Percentiles rank a stretch among this genome's conserved stretches.
These are phyloP conservation scores for Spathaspora hagerdaliae DNA, from an alignment of 805 yeast genomes.

Conservation along the genomic window DNA sequence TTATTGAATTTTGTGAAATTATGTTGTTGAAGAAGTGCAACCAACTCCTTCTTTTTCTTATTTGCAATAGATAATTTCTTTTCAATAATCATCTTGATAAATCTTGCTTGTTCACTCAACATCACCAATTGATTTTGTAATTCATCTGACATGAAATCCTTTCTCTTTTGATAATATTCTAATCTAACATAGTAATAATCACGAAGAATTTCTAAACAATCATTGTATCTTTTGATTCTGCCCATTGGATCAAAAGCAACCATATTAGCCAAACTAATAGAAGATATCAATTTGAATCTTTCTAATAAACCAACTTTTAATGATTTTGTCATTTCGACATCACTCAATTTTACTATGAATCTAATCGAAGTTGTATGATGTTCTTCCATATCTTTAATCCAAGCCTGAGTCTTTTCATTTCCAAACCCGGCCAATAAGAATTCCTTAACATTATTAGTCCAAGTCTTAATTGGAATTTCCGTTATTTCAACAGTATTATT, in stretches of 20 bases:
- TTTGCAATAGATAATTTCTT: conserved; percentile 67
- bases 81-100: conserved; percentile 86
- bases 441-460: conserved; percentile 92
- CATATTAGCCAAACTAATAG: conserved; percentile 78
- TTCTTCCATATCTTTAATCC: conserved; percentile 95
- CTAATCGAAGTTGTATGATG: conserved; percentile 82
- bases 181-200: conserved; percentile 86
- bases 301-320: conserved; percentile 73
- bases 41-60: conserved; percentile 61
- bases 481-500: conserved; percentile 81
- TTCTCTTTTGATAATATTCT: conserved; percentile 87
- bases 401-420: conserved; percentile 67
- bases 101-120: conserved; percentile 80
- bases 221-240: conserved; percentile 76
- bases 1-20: conserved; percentile 78
- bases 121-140: conserved; percentile 73
- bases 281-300: conserved; percentile 70
- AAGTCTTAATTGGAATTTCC: conserved; percentile 85
- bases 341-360: conserved; percentile 69
- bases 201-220: conserved; percentile 68
- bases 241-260: conserved; percentile 93
- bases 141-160: conserved; percentile 68
- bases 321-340: conserved; percentile 82
- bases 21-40: conserved; percentile 55
- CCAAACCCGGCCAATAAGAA: conserved; percentile 73